A percentile compares a stretch with the other conserved stretches of the same genome.
Evolutionary conservation across 345 rosid species (phyloP).

Genomic region (Eucalyptus grandis): DNA sequence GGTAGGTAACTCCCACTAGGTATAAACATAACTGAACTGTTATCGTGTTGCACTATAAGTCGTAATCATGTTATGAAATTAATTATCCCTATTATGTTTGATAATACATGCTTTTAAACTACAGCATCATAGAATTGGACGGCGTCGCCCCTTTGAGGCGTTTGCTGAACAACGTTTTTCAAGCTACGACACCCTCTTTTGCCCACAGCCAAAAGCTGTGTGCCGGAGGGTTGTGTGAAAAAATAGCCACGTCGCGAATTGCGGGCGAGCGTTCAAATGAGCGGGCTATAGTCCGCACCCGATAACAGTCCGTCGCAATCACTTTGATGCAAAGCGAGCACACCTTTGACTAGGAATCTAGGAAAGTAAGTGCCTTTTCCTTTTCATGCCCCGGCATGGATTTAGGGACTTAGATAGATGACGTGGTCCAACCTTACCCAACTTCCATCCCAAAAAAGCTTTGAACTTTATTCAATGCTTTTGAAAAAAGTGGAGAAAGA

Average conservation of each 20-base stretch:
- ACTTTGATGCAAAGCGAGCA: not conserved
- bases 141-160: accelerated
- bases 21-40: not conserved
- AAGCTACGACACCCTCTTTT: not conserved
- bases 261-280: too few relatives aligned
- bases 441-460: not conserved
- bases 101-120: not conserved
- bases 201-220: not conserved
- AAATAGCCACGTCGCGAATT: not conserved
- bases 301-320: not conserved
- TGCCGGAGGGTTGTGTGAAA: not conserved
- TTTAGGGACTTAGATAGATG: not conserved
- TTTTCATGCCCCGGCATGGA: not conserved
- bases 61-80: too few relatives aligned
- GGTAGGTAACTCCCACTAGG: not conserved
- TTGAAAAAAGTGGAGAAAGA: not conserved
- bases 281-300: not conserved
- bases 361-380: not conserved
- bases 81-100: not conserved
- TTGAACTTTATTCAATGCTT: not conserved
- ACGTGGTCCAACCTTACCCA: not conserved
- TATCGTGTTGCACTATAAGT: not conserved
- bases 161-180: not conserved
- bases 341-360: not conserved
- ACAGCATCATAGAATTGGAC: not conserved